Evolutionary conservation across 352 stramenopile genomes (phyloP).

Genomic region (Pythium folliculosum): DNA sequence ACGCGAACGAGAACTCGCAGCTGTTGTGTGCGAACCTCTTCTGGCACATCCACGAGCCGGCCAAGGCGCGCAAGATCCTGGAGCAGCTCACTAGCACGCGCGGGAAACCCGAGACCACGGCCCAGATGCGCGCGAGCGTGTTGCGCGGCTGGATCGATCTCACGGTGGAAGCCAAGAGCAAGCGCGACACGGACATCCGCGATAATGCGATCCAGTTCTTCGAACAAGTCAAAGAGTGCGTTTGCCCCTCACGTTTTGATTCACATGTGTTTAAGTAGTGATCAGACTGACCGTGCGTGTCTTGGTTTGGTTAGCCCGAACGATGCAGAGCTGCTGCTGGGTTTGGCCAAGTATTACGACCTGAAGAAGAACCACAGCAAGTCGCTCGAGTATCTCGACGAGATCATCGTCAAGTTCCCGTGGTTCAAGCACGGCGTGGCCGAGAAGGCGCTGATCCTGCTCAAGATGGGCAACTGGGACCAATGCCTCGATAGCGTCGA

Average conservation of each 20-base stretch:
- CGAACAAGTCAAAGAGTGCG: slow-evolving; percentile 62
- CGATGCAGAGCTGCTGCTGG: slow-evolving; percentile 71
- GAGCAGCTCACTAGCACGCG: slow-evolving; percentile 45
- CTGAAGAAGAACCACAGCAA: slow-evolving; percentile 68
- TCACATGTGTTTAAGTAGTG: background rate
- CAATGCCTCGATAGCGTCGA: slow-evolving; percentile 81
- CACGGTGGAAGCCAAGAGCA: slow-evolving; percentile 65
- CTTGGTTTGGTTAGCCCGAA: slow-evolving; percentile 40
- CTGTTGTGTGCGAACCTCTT: slow-evolving; percentile 78
- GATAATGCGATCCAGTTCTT: slow-evolving; percentile 69
- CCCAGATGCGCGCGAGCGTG: slow-evolving; percentile 54
- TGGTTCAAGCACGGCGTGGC: slow-evolving; percentile 86
- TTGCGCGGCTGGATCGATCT: slow-evolving; percentile 80
- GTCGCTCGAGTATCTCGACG: slow-evolving; percentile 69
- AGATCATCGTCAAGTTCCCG: slow-evolving; percentile 74
- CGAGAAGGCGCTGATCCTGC: slow-evolving; percentile 78
- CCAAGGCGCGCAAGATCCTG: slow-evolving; percentile 71
- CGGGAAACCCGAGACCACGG: slow-evolving; percentile 21
- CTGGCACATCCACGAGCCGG: slow-evolving; percentile 69
- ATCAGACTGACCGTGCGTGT: background rate
- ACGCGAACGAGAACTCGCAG: slow-evolving; percentile 49
- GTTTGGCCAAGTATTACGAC: slow-evolving; percentile 72
- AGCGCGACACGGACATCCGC: slow-evolving; percentile 62
- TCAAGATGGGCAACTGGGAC: slow-evolving; percentile 88
- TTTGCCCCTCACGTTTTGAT: background rate